These are phyloP conservation scores for Salicornia ramosissima DNA, from an alignment of 148 eudicot genomes.

Conservation along the genomic window DNA sequence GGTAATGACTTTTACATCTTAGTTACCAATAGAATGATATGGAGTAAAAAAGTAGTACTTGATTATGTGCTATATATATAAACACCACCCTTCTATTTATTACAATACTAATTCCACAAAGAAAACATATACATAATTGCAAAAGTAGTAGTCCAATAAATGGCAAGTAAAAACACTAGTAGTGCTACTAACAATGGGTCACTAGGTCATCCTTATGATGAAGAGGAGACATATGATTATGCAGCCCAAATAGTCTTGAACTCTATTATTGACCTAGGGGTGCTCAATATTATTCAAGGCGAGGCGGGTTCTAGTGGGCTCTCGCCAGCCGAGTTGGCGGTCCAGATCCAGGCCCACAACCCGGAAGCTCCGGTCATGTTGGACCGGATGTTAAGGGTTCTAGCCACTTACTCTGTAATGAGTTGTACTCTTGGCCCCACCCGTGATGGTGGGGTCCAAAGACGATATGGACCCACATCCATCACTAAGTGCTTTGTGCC, in stretches of 20 bases:
- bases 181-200: no score
- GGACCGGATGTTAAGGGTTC: conserved; percentile 48
- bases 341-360: conserved; percentile 27
- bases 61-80: background rate
- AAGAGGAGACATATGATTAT: background rate
- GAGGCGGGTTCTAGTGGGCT: conserved; percentile 35
- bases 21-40: background rate
- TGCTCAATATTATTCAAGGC: background rate
- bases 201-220: no score
- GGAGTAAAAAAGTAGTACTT: background rate
- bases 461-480: conserved; percentile 19
- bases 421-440: background rate
- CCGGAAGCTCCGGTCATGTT: conserved; percentile 28
- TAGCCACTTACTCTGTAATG: conserved; percentile 22
- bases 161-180: no score
- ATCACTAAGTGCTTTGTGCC: conserved; percentile 16
- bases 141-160: no score
- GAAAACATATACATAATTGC: background rate
- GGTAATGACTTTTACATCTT: background rate
- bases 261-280: conserved; percentile 6
- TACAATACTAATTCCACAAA: no score
- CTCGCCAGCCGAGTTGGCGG: conserved; percentile 40
- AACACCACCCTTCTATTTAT: background rate
- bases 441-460: conserved; percentile 3
- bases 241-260: conserved; percentile 13